Evolutionary conservation across 2,329 filamentous ascomycete species (phyloP), one percentile per base, ranked within the genome.

Genomic region (Paecilomyces sp.): DNA sequence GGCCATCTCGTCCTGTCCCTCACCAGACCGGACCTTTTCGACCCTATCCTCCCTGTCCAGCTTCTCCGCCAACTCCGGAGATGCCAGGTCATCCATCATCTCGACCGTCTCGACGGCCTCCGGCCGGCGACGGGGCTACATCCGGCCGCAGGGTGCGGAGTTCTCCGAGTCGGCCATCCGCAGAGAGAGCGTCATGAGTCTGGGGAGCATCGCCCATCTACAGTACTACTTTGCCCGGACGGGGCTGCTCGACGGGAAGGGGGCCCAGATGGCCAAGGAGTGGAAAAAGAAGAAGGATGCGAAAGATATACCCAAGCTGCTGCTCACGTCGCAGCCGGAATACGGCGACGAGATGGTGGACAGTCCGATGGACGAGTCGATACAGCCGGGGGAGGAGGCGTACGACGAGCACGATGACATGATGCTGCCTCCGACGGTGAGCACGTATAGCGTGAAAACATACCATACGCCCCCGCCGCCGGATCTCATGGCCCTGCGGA

Each of bases 181-280:
- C 56, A 84, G 94, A 63, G 93, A 99, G 74, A 97, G 92, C 72
- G 94, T 99, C 65, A 88, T 97, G 85, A 96, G 91, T 70, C 78
- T 99, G 63, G 94, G 94, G 58, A 97, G 92, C 75, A 99, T 99
- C 68, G 91, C 92, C 59, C 94, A 99, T 78, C 80, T 99, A 70
- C 94, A 99, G 76, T 96, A 97, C 77, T 99, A 97, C 77, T 99
- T 99, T 78, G 93, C 94, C 36, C 84, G 94, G 61, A 99, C 94
- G 0, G 94, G 94, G 5, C 78, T 99, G 64, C 79, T 99, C 56
- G 94, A 99, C 70, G 92, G 93, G 59, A 97, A 97, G 73, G 93
- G 92, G 36, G 94, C 86, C 58, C 89, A 95, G 73, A 79, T 95
- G 61, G 88, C 90, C 24, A 89, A 89, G 68, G 89, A 88, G 72